Conservation (phyloP, 2,329 filamentous ascomycete genomes). For the Colletotrichum agaves region DNA sequence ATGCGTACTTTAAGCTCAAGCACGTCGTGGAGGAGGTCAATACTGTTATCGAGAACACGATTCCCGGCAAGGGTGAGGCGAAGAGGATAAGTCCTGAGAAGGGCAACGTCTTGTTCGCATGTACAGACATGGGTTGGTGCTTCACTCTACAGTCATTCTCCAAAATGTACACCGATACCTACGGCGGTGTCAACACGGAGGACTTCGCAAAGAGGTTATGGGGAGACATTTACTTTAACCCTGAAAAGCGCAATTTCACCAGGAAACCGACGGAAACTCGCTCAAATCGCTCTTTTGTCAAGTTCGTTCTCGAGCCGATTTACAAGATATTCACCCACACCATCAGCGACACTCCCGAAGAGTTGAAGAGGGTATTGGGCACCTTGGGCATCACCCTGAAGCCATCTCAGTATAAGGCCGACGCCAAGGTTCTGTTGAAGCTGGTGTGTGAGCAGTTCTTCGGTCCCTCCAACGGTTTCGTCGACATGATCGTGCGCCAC, state of each 20-base stretch:
- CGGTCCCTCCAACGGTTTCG: slow-evolving; percentile 86
- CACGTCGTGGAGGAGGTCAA: slow-evolving; percentile 99
- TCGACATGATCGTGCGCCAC: slow-evolving; percentile 94
- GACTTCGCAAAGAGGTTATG: slow-evolving; percentile 90
- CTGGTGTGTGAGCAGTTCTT: slow-evolving; percentile 97
- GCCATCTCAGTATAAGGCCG: slow-evolving; percentile 89
- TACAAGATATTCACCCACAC: slow-evolving; percentile 98
- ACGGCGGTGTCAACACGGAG: slow-evolving; percentile 80
- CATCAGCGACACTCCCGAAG: slow-evolving; percentile 88
- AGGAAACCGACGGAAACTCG: slow-evolving; percentile 85
- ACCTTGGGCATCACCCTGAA: slow-evolving; percentile 87
- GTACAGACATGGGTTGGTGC: slow-evolving; percentile 94
- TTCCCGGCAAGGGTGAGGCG: slow-evolving; percentile 82
- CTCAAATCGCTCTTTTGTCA: slow-evolving; percentile 87
- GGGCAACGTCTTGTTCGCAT: slow-evolving; percentile 97
- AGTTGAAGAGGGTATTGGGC: slow-evolving; percentile 81
- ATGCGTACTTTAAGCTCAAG: slow-evolving; percentile 99
- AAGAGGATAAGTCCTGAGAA: slow-evolving; percentile 92
- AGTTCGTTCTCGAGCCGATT: slow-evolving; percentile 95
- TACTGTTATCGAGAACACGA: slow-evolving; percentile 88
- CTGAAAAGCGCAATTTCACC: slow-evolving; percentile 88
- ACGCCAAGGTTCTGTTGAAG: slow-evolving; percentile 89
- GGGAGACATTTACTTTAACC: slow-evolving; percentile 98
- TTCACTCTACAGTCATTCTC: slow-evolving; percentile 95
- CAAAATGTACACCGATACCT: slow-evolving; percentile 94